phyloP scores from a whole-genome alignment of 495 filamentous ascomycete genomes.

The Trichoderma gamsii region DNA sequence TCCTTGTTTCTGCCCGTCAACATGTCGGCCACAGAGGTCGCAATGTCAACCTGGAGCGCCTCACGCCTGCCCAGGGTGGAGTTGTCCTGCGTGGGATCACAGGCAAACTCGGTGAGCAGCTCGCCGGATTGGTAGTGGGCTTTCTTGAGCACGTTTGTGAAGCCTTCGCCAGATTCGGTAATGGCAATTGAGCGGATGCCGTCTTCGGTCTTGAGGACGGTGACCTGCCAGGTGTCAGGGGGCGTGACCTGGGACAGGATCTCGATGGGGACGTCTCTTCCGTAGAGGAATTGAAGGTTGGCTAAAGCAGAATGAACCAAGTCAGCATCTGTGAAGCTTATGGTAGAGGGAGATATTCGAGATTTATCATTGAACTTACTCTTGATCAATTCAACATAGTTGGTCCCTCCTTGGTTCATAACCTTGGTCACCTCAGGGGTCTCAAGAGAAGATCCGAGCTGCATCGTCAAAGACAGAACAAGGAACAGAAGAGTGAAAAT shows the following conservation, averaged over 20 bases:
- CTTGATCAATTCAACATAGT: background rate
- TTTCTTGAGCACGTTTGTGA: background rate
- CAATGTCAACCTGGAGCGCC: background rate
- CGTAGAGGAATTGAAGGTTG: background rate
- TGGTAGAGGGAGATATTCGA: background rate
- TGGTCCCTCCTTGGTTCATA: background rate
- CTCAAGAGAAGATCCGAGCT: background rate
- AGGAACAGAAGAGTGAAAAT: too few relatives aligned
- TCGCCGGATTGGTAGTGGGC: background rate
- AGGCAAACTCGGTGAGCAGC: background rate
- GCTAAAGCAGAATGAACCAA: background rate
- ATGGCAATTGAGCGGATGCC: background rate
- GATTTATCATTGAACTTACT: background rate
- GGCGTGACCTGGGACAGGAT: constrained; percentile 20
- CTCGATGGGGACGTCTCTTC: background rate
- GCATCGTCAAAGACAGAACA: background rate
- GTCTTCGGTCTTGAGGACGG: constrained; percentile 13
- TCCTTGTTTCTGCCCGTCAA: too few relatives aligned
- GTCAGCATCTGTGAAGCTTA: background rate
- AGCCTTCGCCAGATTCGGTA: background rate
- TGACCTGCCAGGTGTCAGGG: constrained; percentile 18
- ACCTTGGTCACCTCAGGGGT: background rate
- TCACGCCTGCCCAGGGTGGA: background rate
- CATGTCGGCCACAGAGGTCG: too few relatives aligned
- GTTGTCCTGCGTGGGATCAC: background rate